These are phyloP conservation scores for Yamadazyma jaroonii DNA, from an alignment of 1,139 yeast genomes.

Conservation along the genomic window DNA sequence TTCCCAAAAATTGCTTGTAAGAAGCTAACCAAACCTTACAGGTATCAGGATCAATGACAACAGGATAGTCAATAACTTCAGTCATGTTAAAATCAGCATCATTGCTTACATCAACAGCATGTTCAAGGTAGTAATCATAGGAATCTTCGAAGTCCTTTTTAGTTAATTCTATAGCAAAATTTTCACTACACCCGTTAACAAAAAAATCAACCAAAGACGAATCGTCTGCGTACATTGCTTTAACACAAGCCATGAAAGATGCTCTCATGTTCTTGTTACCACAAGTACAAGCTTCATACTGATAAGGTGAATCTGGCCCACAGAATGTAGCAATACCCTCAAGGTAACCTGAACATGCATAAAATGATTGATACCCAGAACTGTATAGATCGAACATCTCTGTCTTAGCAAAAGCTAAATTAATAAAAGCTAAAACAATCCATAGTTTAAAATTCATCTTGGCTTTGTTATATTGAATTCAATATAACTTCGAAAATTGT, in stretches of 20 bases:
- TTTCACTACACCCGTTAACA: constrained; percentile 11
- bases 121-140: constrained; percentile 14
- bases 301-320: constrained; percentile 7
- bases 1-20: constrained; percentile 30
- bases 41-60: constrained; percentile 16
- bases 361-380: constrained; percentile 4
- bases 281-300: constrained; percentile 11
- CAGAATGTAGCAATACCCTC: constrained; percentile 8
- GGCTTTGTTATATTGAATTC: too few species aligned
- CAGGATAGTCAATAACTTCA: constrained; percentile 20
- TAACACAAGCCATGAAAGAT: constrained; percentile 13
- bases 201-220: not conserved
- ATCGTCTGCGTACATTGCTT: not conserved
- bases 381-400: too few species aligned
- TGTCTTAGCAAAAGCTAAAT: too few species aligned
- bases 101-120: constrained; percentile 19
- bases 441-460: too few species aligned
- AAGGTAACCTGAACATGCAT: constrained; percentile 19
- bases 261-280: constrained; percentile 9
- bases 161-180: constrained; percentile 14
- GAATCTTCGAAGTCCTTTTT: constrained; percentile 17
- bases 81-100: constrained; percentile 22
- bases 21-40: constrained; percentile 16
- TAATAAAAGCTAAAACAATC: too few species aligned
- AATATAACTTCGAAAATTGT: too few species aligned